Evolutionary conservation across 1,139 yeast genomes (phyloP).

Genomic region (Blastobotrys persicus): DNA sequence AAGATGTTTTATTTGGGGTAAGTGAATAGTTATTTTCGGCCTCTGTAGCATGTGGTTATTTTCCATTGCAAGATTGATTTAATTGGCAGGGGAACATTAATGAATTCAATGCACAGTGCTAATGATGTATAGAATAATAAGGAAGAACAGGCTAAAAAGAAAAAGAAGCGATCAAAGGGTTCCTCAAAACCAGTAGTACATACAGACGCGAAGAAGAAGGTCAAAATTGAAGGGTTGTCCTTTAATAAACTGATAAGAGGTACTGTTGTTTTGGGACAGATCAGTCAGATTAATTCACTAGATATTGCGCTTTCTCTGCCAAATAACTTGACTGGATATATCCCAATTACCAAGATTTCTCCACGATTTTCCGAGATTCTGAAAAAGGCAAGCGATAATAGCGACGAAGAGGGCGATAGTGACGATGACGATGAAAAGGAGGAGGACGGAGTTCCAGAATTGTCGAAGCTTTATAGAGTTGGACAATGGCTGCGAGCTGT

Average conservation of each 20-base stretch:
- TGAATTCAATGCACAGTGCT: too few species aligned
- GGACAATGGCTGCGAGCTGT: conserved; percentile 90
- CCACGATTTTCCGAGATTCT: conserved; percentile 56
- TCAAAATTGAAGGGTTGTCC: conserved; percentile 56
- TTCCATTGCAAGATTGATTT: too few species aligned
- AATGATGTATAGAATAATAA: neutral
- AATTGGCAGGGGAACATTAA: too few species aligned
- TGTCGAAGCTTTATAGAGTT: conserved; percentile 52
- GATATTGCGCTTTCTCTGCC: conserved; percentile 73
- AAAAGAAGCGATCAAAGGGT: conserved; percentile 21
- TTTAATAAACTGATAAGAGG: conserved; percentile 68
- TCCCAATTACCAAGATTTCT: conserved; percentile 74
- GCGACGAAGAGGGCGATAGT: conserved; percentile 40
- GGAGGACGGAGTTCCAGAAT: conserved; percentile 34
- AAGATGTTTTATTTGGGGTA: conserved; percentile 74
- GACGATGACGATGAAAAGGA: conserved; percentile 33
- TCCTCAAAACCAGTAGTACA: conserved; percentile 21
- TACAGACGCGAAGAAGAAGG: conserved; percentile 27
- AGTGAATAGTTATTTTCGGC: too few species aligned
- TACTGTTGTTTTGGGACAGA: conserved; percentile 71
- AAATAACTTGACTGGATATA: conserved; percentile 78
- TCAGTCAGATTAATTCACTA: conserved; percentile 55
- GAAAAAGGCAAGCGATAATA: conserved; percentile 43
- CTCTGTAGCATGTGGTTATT: too few species aligned
- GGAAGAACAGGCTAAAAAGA: conserved; percentile 8